Evolutionary conservation across 164 flowering plant genomes (phyloP).

Genomic region (Magnolia kwangsiensis): DNA sequence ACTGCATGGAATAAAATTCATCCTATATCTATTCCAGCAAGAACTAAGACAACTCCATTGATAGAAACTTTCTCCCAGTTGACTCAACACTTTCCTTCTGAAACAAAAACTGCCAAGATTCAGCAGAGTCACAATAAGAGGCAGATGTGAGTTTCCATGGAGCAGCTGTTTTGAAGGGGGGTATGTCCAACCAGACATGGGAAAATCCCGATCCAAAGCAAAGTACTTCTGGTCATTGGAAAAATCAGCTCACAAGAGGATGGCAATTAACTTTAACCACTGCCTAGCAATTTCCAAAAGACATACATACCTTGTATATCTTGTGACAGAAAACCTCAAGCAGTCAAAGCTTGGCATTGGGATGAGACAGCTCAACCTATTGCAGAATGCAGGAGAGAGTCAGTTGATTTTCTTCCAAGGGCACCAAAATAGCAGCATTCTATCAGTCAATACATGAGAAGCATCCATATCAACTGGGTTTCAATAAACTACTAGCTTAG

Average conservation of each 20-base stretch:
- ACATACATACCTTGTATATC: slow-evolving; percentile 74
- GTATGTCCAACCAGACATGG: background rate
- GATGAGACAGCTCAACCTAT: too few relatives aligned
- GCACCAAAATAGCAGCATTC: background rate
- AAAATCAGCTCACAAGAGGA: too few relatives aligned
- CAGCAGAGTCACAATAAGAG: background rate
- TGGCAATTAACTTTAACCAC: too few relatives aligned
- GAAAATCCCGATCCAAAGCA: too few relatives aligned
- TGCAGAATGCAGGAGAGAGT: slow-evolving; percentile 2
- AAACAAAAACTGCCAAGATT: background rate
- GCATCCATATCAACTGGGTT: background rate
- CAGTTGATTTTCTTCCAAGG: background rate
- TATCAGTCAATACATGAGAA: background rate
- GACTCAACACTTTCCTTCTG: background rate
- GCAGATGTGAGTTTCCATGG: background rate
- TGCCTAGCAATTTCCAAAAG: background rate
- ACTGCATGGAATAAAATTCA: too few relatives aligned
- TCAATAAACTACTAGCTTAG: too few relatives aligned
- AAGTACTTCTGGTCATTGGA: too few relatives aligned
- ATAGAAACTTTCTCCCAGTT: background rate
- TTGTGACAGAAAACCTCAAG: slow-evolving; percentile 98
- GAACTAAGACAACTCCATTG: background rate
- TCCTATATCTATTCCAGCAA: too few relatives aligned
- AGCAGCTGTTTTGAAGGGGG: background rate
- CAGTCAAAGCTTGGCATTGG: too few relatives aligned